Conservation (phyloP, 768 basidiomycete genomes). For the Agaricus bisporus region DNA sequence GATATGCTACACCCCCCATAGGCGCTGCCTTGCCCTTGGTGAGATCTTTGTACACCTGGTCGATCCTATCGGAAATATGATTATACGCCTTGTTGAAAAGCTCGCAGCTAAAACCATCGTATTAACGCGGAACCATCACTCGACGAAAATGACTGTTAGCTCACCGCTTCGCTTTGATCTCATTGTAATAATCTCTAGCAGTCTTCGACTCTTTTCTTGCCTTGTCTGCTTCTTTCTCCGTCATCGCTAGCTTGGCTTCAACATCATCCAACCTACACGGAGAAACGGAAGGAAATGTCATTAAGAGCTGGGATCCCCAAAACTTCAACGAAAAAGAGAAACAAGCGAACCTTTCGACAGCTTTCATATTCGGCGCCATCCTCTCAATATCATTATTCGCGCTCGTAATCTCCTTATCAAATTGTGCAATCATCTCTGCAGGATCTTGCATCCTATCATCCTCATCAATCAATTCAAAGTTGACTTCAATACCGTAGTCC, state of each 20-base stretch:
- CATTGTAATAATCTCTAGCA: slow-evolving; percentile 90
- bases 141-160: slow-evolving; percentile 9
- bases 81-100: slow-evolving; percentile 94
- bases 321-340: background rate
- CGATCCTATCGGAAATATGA: slow-evolving; percentile 93
- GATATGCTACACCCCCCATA: slow-evolving; percentile 94
- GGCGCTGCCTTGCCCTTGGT: slow-evolving; percentile 93
- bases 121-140: background rate
- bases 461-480: slow-evolving; percentile 71
- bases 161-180: slow-evolving; percentile 77
- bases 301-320: background rate
- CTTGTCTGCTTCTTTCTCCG: slow-evolving; percentile 89
- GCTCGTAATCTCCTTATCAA: slow-evolving; percentile 69
- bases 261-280: slow-evolving; percentile 68
- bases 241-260: slow-evolving; percentile 77
- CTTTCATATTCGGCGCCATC: slow-evolving; percentile 97
- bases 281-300: background rate
- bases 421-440: slow-evolving; percentile 56
- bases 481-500: slow-evolving; percentile 86
- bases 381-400: slow-evolving; percentile 78
- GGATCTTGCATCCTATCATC: slow-evolving; percentile 70
- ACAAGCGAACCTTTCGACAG: slow-evolving; percentile 69
- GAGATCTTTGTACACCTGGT: slow-evolving; percentile 94
- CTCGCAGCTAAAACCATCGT: slow-evolving; percentile 43
- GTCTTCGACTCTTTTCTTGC: slow-evolving; percentile 84